A percentile compares a stretch with the other conserved stretches of the same genome.
These are phyloP conservation scores for Lichtheimia ornata DNA, from an alignment of 371 early-diverging fungal genomes.

Conservation along the genomic window DNA sequence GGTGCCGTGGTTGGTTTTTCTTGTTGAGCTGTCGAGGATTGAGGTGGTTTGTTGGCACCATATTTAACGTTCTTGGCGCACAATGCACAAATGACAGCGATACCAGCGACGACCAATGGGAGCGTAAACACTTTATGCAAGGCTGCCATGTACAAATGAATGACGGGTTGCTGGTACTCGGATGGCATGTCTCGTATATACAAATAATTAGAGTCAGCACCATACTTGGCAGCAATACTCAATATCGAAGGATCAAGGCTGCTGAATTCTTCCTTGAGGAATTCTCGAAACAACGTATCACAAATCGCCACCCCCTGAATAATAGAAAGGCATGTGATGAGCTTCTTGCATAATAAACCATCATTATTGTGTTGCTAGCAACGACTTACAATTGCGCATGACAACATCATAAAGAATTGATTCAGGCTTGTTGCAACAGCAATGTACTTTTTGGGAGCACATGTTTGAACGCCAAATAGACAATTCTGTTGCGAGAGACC, in stretches of 20 bases:
- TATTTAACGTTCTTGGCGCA: constrained; percentile 36
- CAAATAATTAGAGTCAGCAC: constrained; percentile 31
- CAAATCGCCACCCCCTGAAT: constrained; percentile 32
- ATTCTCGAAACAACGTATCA: constrained; percentile 22
- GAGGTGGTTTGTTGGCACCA: constrained; percentile 8
- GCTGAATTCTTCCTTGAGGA: constrained; percentile 19
- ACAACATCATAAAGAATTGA: constrained; percentile 26
- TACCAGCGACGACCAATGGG: constrained; percentile 6
- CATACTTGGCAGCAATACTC: constrained; percentile 21
- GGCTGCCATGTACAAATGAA: constrained; percentile 30
- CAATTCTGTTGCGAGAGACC: constrained; percentile 68
- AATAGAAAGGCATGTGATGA: no score
- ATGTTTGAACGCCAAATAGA: constrained; percentile 62
- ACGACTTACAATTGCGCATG: constrained; percentile 24
- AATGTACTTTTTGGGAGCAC: constrained; percentile 53
- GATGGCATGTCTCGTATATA: constrained; percentile 27
- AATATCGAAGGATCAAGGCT: constrained; percentile 17
- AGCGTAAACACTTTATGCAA: constrained; percentile 5
- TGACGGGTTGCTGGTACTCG: constrained; percentile 36
- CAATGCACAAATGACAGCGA: constrained; percentile 26
- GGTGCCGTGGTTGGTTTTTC: no score
- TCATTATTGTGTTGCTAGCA: no score
- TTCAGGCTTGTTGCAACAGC: constrained; percentile 65
- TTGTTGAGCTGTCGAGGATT: no score
- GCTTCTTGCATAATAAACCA: no score